Conservation (phyloP, 176 grass and related monocot species). For the Elaeis guineensis region DNA sequence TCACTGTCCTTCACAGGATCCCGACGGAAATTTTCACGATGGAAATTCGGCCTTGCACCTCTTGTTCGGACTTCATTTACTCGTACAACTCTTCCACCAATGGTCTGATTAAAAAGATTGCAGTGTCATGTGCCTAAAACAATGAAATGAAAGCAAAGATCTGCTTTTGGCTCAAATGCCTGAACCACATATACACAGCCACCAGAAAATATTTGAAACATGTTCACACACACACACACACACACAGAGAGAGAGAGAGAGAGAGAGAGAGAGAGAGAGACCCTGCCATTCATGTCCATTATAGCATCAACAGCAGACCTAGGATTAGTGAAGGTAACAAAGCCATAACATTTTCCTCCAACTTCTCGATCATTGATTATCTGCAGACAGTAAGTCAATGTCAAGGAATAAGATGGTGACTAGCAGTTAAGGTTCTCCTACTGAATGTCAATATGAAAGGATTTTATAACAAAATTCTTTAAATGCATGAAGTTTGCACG, state of each 20-base stretch:
- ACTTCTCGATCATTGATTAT: conserved; percentile 80
- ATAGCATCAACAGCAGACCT: conserved; percentile 67
- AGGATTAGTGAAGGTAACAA: conserved; percentile 65
- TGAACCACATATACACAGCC: too few species aligned
- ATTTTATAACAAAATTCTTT: too few species aligned
- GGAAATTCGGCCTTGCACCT: conserved; percentile 48
- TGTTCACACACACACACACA: too few species aligned
- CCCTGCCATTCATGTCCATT: conserved; percentile 70
- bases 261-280: conserved; percentile 19
- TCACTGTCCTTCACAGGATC: conserved; percentile 56
- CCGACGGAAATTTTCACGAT: conserved; percentile 49
- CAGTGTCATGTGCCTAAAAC: background rate
- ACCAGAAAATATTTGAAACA: too few species aligned
- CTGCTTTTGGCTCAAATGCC: too few species aligned
- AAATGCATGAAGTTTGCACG: too few species aligned
- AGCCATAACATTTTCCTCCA: conserved; percentile 81
- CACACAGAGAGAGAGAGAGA: too few species aligned
- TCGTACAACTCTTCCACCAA: conserved; percentile 61
- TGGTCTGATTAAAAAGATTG: conserved; percentile 36
- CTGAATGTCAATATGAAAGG: too few species aligned
- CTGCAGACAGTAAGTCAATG: conserved; percentile 20
- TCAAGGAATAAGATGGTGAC: background rate
- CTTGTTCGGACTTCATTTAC: conserved; percentile 82
- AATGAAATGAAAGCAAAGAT: conserved; percentile 3
- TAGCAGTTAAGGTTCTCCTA: background rate